These are phyloP conservation scores for Carex parvula DNA, from an alignment of 176 grass and related monocot genomes.

Conservation along the genomic window DNA sequence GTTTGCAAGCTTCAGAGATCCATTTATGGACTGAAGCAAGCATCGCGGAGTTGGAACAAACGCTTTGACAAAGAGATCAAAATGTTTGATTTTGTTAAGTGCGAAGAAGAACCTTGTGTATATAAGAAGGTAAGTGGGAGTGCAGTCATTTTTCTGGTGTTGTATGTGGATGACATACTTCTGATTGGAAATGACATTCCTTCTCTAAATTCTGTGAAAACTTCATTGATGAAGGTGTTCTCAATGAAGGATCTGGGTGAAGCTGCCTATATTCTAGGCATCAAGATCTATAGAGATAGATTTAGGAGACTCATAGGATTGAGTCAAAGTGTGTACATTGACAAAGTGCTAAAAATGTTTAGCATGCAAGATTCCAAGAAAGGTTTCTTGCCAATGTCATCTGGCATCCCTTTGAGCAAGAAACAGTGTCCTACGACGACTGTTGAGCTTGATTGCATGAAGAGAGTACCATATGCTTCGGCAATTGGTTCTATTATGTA, in stretches of 20 bases:
- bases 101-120: constrained; percentile 3
- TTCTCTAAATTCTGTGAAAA: too few species aligned
- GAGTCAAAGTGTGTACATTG: too few species aligned
- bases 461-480: too few species aligned
- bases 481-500: neutral
- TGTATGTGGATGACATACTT: too few species aligned
- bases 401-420: too few species aligned
- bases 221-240: neutral
- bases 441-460: too few species aligned
- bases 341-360: neutral
- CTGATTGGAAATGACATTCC: too few species aligned
- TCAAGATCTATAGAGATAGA: too few species aligned
- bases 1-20: neutral
- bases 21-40: neutral
- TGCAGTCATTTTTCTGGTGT: neutral
- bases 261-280: neutral
- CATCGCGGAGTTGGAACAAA: neutral
- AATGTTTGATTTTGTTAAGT: constrained; percentile 2
- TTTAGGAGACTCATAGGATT: too few species aligned
- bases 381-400: too few species aligned
- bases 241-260: neutral
- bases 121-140: neutral
- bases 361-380: too few species aligned
- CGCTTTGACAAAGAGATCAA: neutral
- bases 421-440: too few species aligned